These are phyloP conservation scores for Capniomyces stellatus DNA, from an alignment of 371 early-diverging fungal genomes.

Conservation along the genomic window DNA sequence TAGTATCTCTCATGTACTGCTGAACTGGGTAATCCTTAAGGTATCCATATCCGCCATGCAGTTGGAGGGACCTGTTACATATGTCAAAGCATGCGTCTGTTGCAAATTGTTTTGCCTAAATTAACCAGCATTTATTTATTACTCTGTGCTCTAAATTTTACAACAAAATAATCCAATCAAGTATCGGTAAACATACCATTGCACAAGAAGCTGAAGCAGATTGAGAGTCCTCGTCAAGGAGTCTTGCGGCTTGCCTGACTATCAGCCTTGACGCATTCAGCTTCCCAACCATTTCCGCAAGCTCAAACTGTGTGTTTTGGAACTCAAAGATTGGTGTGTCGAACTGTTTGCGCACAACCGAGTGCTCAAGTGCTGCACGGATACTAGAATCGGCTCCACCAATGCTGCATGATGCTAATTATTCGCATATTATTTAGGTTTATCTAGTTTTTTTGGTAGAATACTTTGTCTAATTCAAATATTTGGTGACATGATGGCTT, in stretches of 20 bases:
- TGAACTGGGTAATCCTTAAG: conserved; percentile 37
- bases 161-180: background rate
- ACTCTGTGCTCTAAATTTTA: background rate
- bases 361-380: conserved; percentile 32
- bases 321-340: conserved; percentile 24
- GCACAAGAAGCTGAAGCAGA: conserved; percentile 20
- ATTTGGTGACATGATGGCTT: background rate
- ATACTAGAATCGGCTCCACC: conserved; percentile 42
- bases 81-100: conserved; percentile 37
- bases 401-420: conserved; percentile 30
- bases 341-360: conserved; percentile 37
- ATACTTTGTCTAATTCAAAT: background rate
- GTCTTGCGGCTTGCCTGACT: conserved; percentile 35
- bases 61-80: conserved; percentile 25
- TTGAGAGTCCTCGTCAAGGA: conserved; percentile 23
- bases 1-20: conserved; percentile 34
- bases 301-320: conserved; percentile 37
- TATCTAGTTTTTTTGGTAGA: too few relatives aligned
- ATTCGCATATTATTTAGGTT: too few relatives aligned
- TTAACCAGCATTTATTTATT: background rate
- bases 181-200: conserved; percentile 8
- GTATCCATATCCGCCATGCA: conserved; percentile 44
- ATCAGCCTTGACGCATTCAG: conserved; percentile 31
- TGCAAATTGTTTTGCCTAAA: conserved; percentile 30
- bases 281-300: conserved; percentile 37